Evolutionary conservation across 2,329 filamentous ascomycete species (phyloP), one percentile per base, ranked within the genome.

Genomic region (Exophiala phaeomuriformis): DNA sequence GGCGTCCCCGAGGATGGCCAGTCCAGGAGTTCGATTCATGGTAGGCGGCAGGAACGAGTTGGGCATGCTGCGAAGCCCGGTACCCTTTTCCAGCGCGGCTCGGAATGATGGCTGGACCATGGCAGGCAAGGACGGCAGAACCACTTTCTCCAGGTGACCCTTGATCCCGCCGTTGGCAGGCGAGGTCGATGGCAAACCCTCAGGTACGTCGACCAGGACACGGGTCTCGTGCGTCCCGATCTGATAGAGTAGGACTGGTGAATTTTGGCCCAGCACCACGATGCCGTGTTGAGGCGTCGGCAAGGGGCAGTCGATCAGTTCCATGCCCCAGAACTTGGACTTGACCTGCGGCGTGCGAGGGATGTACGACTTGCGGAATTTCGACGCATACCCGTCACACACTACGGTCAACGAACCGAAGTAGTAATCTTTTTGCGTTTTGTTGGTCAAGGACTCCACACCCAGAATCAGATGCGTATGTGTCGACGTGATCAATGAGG

Each of bases 141-240:
- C 87, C 2, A 84, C 78, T 62, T 91, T 88, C 56, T 79, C 74
- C 61, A 98, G 80, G 72, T 98, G 90, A 53, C 80, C 83, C 63
- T 90, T 88, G 6, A 96, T 86, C 51, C 91, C 91, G 49, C 93
- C 93, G 47, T 80, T 82, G 35, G 83, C 79, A 1, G 84, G 75
- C 0, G 84, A 80, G 0, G 91, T 90, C 12, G 83, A 82, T 5
- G 88, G 83, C 1, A 88, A 77, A 65, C 85, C 82, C 31, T 85
- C 81, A 3, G 91, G 91, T 8, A 97, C 83, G 68, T 97, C 90
- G 64, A 97, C 82, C 27, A 98, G 80, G 8, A 86, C 87, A 60
- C 93, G 83, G 1, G 93, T 98, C 73, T 97, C 93, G 72, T 86
- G 90, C 3, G 88, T 86, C 66, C 93, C 91, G 67, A 98, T 98